These are phyloP conservation scores for Stevia rebaudiana DNA, from an alignment of 140 eudicot genomes.

Conservation along the genomic window DNA sequence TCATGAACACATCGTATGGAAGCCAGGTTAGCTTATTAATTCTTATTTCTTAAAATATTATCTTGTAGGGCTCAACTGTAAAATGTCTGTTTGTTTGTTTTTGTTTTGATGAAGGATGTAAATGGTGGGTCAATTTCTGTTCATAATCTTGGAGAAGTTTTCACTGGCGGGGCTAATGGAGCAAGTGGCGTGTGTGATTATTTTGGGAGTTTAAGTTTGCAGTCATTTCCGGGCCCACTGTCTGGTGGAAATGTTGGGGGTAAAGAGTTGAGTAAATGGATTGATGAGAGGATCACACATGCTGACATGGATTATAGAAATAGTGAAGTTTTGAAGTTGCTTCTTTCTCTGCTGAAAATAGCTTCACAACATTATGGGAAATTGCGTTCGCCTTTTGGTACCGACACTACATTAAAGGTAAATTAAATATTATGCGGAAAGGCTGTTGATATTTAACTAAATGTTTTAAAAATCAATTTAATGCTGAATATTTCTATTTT, in stretches of 20 bases:
- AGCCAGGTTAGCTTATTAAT: slow-evolving; percentile 56
- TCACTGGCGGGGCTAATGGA: slow-evolving; percentile 29
- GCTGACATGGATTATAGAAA: slow-evolving; percentile 40
- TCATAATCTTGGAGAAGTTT: slow-evolving; percentile 66
- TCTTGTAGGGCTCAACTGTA: no score
- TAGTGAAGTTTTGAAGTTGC: slow-evolving; percentile 51
- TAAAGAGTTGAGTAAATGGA: slow-evolving; percentile 79
- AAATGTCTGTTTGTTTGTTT: not conserved
- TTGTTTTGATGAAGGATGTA: slow-evolving; percentile 47
- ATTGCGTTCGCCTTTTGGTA: slow-evolving; percentile 85
- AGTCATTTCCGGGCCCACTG: slow-evolving; percentile 79
- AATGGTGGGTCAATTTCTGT: slow-evolving; percentile 56
- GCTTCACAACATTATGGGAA: slow-evolving; percentile 88
- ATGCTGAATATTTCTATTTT: not conserved
- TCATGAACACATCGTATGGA: slow-evolving; percentile 41
- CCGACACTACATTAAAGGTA: slow-evolving; percentile 66
- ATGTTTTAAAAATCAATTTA: slow-evolving; percentile 1
- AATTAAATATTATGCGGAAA: no score
- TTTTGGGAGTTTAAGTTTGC: slow-evolving; percentile 56
- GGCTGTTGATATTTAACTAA: no score
- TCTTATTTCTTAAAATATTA: no score
- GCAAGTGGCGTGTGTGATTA: slow-evolving; percentile 40
- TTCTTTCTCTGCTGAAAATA: slow-evolving; percentile 78
- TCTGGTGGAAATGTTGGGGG: slow-evolving; percentile 68
- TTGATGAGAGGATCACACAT: slow-evolving; percentile 72